phyloP scores from a whole-genome alignment of 2,329 filamentous ascomycete species.

The Clonostachys rosea region DNA sequence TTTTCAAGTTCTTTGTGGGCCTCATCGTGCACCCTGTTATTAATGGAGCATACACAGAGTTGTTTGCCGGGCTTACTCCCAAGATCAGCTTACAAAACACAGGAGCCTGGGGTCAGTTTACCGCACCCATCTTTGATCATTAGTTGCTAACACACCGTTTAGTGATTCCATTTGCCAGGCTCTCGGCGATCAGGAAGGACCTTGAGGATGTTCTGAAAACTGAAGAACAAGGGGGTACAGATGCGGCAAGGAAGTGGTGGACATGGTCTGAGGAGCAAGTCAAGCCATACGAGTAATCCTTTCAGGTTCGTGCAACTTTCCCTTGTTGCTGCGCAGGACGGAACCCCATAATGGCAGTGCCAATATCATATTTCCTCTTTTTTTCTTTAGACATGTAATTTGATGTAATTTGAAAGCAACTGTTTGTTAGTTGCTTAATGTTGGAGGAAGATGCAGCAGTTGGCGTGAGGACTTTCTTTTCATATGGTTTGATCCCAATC shows the following conservation, averaged over 20 bases:
- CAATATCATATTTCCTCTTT: too few species aligned
- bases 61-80: slow-evolving; percentile 37
- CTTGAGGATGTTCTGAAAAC: not conserved
- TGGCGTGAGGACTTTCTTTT: too few species aligned
- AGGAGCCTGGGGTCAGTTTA: slow-evolving; percentile 18
- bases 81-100: slow-evolving; percentile 32
- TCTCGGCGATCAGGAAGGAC: not conserved
- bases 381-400: too few species aligned
- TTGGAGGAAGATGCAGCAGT: too few species aligned
- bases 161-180: not conserved
- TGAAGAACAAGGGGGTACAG: not conserved
- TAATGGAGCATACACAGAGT: slow-evolving; percentile 41
- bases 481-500: too few species aligned
- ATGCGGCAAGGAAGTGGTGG: not conserved
- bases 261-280: not conserved
- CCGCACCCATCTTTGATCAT: not conserved
- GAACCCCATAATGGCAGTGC: too few species aligned
- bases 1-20: slow-evolving; percentile 3
- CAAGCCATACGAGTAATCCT: not conserved
- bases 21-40: slow-evolving; percentile 14
- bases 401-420: too few species aligned
- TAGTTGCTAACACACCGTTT: not conserved
- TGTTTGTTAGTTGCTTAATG: too few species aligned
- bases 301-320: too few species aligned
- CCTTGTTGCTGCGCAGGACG: too few species aligned